Evolutionary conservation across 179 eudicot genomes (phyloP).

Genomic region (Camellia oleifera): DNA sequence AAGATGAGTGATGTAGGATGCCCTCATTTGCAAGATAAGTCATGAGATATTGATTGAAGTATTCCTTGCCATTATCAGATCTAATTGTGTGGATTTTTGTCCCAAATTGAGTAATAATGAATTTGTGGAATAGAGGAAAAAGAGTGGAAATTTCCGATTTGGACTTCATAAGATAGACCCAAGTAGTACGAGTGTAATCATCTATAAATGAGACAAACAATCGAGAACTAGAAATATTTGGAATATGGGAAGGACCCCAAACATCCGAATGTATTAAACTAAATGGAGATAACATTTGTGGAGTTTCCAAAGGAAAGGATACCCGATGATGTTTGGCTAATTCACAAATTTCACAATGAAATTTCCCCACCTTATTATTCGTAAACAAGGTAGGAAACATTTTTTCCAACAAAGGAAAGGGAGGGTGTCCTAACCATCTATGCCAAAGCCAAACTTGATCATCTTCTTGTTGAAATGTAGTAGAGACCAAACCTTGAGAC

Average conservation of each 20-base stretch:
- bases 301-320: not conserved
- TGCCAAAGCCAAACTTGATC: too few species aligned
- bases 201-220: not conserved
- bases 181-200: not conserved
- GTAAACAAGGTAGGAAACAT: not conserved
- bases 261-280: conserved; percentile 10
- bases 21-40: not conserved
- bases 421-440: not conserved
- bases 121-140: too few species aligned
- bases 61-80: conserved; percentile 9
- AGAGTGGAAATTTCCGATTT: not conserved
- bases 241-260: conserved; percentile 11
- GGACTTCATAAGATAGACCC: not conserved
- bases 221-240: not conserved
- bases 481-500: too few species aligned
- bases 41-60: not conserved
- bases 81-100: not conserved
- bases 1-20: not conserved
- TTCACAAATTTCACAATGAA: conserved; percentile 11
- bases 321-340: conserved; percentile 8
- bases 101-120: not conserved
- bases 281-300: not conserved
- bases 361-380: not conserved
- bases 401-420: not conserved
- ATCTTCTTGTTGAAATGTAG: too few species aligned